These are phyloP conservation scores for Metahyphopichia silvanorum DNA, from an alignment of 805 yeast genomes.

Conservation along the genomic window DNA sequence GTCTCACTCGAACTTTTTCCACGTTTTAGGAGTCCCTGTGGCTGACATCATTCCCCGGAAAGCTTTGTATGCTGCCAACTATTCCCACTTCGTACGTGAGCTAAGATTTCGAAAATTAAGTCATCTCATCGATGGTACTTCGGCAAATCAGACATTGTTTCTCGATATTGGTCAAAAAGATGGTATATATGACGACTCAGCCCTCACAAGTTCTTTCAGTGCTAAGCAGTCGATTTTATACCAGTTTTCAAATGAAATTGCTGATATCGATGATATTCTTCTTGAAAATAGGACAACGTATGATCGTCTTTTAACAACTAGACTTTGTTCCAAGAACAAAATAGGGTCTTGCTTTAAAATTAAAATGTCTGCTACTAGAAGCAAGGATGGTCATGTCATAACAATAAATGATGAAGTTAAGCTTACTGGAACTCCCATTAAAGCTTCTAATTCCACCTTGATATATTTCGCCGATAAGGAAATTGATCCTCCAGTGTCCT, in stretches of 20 bases:
- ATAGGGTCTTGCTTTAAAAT: slow-evolving; percentile 54
- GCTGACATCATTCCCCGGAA: slow-evolving; percentile 31
- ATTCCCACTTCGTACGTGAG: slow-evolving; percentile 66
- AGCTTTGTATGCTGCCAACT: slow-evolving; percentile 41
- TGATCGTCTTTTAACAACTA: slow-evolving; percentile 44
- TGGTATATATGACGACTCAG: slow-evolving; percentile 24
- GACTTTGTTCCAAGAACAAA: slow-evolving; percentile 54
- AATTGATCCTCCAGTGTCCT: slow-evolving; percentile 57
- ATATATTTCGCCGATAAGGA: slow-evolving; percentile 65
- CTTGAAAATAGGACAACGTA: slow-evolving; percentile 3
- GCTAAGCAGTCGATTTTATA: slow-evolving; percentile 46
- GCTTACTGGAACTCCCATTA: slow-evolving; percentile 42
- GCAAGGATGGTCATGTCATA: slow-evolving; percentile 10
- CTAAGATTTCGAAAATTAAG: slow-evolving; percentile 56
- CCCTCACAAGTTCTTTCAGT: slow-evolving; percentile 21
- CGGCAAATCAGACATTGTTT: slow-evolving; percentile 58
- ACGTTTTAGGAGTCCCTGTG: slow-evolving; percentile 15
- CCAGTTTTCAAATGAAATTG: slow-evolving; percentile 54
- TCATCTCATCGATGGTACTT: slow-evolving; percentile 52
- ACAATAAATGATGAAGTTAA: slow-evolving; percentile 55
- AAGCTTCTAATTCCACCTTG: slow-evolving; percentile 56
- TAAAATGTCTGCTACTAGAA: slow-evolving; percentile 28
- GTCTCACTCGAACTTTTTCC: slow-evolving; percentile 14
- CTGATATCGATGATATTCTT: slow-evolving; percentile 25
- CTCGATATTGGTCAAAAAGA: slow-evolving; percentile 40